Percentiles rank a stretch among this genome's conserved stretches.
Evolutionary conservation across 2,329 filamentous ascomycete species (phyloP).

Genomic region (Diaporthe nobilis): DNA sequence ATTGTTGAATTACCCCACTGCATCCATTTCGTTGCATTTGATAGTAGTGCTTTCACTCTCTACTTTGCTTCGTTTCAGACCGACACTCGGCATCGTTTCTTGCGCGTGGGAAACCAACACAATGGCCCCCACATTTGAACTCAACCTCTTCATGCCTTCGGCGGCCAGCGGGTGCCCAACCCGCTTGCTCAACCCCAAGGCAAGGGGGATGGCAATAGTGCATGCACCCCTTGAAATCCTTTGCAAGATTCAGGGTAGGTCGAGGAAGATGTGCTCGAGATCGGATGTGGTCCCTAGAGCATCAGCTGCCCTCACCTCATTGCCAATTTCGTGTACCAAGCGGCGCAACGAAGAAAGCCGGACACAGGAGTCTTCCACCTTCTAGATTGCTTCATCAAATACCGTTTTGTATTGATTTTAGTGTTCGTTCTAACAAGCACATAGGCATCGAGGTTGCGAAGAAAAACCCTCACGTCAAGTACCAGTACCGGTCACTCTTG

Average conservation of each 20-base stretch:
- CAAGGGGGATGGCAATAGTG: background rate
- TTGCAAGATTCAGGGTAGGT: background rate
- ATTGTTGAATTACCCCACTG: background rate
- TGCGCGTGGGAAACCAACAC: background rate
- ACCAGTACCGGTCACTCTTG: slow-evolving; percentile 75
- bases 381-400: background rate
- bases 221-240: background rate
- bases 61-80: background rate
- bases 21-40: background rate
- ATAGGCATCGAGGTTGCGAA: slow-evolving; percentile 68
- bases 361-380: background rate
- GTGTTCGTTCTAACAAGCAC: background rate
- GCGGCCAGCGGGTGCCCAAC: background rate
- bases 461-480: slow-evolving; percentile 56
- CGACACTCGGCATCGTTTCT: background rate
- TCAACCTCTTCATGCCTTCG: background rate
- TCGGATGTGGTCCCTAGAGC: background rate
- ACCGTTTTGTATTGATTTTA: no score
- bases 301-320: background rate
- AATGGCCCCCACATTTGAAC: background rate
- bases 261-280: background rate
- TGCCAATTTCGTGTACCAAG: background rate
- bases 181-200: background rate
- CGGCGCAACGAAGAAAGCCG: background rate
- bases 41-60: background rate